Conservation (phyloP, 495 filamentous ascomycete genomes). For the Penicillium mononematosum region DNA sequence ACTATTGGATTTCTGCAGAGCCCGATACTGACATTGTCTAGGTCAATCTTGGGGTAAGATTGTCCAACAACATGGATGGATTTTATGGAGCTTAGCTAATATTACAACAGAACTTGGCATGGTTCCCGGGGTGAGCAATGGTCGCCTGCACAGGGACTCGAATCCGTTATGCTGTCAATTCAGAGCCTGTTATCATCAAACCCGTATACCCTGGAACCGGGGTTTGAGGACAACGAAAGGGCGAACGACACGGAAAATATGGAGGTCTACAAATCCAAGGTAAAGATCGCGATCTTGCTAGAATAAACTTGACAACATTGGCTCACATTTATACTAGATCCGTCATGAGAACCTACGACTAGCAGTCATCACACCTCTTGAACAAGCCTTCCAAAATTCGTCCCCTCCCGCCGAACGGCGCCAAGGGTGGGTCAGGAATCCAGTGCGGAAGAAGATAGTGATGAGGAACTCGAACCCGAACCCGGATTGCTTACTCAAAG, state of each 20-base stretch:
- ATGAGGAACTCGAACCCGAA: constrained; percentile 47
- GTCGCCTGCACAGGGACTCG: constrained; percentile 92
- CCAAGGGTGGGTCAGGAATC: neutral
- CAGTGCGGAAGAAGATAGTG: constrained; percentile 46
- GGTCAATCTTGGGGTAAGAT: constrained; percentile 84
- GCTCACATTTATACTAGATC: constrained; percentile 55
- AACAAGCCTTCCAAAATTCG: constrained; percentile 69
- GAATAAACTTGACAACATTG: neutral
- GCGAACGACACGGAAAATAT: constrained; percentile 70
- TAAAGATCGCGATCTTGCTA: constrained; percentile 27
- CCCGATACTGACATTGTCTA: constrained; percentile 35
- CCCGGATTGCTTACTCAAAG: constrained; percentile 43
- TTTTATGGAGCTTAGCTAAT: neutral
- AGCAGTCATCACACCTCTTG: constrained; percentile 80
- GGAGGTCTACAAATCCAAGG: constrained; percentile 83
- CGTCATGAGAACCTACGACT: constrained; percentile 87
- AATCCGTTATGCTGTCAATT: constrained; percentile 92
- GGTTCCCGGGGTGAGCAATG: constrained; percentile 88
- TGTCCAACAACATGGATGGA: neutral
- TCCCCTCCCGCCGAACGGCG: neutral
- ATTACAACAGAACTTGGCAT: constrained; percentile 75
- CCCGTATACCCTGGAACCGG: constrained; percentile 95
- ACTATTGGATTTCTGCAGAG: neutral
- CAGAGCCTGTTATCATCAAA: constrained; percentile 93
- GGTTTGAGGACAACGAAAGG: constrained; percentile 74